A percentile compares a stretch with the other conserved stretches of the same genome.
These are phyloP conservation scores for Leccinum uliginosum DNA, from an alignment of 768 basidiomycete genomes.

Conservation along the genomic window DNA sequence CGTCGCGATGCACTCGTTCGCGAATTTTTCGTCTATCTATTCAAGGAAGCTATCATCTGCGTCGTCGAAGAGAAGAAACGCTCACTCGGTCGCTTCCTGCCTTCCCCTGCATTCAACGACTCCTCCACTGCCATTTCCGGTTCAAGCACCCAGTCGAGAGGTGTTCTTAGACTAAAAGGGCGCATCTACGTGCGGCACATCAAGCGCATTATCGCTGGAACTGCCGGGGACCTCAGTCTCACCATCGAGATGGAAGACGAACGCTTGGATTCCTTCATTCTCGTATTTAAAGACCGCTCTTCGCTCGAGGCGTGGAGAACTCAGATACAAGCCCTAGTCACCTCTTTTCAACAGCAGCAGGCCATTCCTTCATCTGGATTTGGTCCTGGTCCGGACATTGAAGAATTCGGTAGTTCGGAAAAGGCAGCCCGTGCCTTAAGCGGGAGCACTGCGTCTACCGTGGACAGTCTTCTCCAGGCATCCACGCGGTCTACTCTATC, in stretches of 20 bases:
- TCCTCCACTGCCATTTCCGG: constrained; percentile 39
- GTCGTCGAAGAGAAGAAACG: constrained; percentile 96
- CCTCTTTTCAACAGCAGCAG: constrained; percentile 59
- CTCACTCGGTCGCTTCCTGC: constrained; percentile 68
- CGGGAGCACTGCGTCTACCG: constrained; percentile 59
- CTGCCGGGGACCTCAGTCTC: constrained; percentile 81
- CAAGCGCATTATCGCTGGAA: constrained; percentile 79
- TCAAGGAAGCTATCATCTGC: constrained; percentile 97
- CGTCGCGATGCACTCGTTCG: constrained; percentile 85
- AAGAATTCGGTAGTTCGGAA: constrained; percentile 74
- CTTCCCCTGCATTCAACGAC: constrained; percentile 56
- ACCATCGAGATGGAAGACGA: constrained; percentile 99
- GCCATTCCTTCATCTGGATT: constrained; percentile 31
- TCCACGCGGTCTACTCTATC: constrained; percentile 67
- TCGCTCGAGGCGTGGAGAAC: constrained; percentile 86
- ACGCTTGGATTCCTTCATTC: constrained; percentile 86
- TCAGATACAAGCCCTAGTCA: constrained; percentile 77
- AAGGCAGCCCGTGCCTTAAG: constrained; percentile 80
- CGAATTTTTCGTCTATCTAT: constrained; percentile 95
- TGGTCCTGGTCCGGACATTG: constrained; percentile 49
- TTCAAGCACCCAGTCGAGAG: constrained; percentile 37
- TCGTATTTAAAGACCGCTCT: constrained; percentile 89
- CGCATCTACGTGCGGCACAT: constrained; percentile 96
- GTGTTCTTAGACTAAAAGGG: constrained; percentile 87
- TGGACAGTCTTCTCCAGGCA: constrained; percentile 61